A percentile compares a stretch with the other conserved stretches of the same genome.
phyloP scores from a whole-genome alignment of 257 asterid species.

The Leptodermis oblonga region DNA sequence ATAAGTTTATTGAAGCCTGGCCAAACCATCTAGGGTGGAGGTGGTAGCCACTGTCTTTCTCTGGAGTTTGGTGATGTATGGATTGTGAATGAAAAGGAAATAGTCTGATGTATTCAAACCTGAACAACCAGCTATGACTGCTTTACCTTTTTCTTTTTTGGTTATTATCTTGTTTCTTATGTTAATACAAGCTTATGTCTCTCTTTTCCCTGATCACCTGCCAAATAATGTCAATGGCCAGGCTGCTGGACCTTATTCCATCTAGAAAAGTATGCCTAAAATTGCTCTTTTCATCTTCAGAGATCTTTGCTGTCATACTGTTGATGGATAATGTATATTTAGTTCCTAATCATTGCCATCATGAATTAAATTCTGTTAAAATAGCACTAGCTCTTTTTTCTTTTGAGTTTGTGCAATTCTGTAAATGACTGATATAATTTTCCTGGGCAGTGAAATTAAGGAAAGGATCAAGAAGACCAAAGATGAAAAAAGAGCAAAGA shows the following conservation, averaged over 20 bases:
- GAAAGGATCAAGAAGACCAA: slow-evolving; percentile 48
- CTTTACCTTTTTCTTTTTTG: not conserved
- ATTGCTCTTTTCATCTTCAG: not conserved
- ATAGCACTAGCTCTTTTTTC: not conserved
- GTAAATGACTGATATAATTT: not conserved
- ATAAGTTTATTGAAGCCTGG: not conserved
- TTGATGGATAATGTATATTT: not conserved
- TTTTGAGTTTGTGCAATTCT: no score
- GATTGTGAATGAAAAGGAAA: not conserved
- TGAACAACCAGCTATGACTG: not conserved
- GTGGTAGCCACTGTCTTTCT: not conserved
- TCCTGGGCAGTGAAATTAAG: slow-evolving; percentile 36
- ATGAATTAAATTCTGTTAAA: not conserved
- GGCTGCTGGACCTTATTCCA: not conserved
- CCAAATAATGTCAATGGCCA: not conserved
- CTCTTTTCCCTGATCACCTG: not conserved
- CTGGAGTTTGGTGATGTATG: not conserved
- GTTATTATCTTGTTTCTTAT: no score
- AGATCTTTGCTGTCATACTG: not conserved
- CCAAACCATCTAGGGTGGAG: not conserved
- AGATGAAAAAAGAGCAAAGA: slow-evolving; percentile 48
- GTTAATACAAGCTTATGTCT: no score
- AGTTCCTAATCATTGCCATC: no score
- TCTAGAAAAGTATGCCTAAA: not conserved
- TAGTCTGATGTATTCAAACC: not conserved